A percentile compares a stretch with the other conserved stretches of the same genome.
Conservation (phyloP, 2,329 filamentous ascomycete species). For the Cladosporium halotolerans region DNA sequence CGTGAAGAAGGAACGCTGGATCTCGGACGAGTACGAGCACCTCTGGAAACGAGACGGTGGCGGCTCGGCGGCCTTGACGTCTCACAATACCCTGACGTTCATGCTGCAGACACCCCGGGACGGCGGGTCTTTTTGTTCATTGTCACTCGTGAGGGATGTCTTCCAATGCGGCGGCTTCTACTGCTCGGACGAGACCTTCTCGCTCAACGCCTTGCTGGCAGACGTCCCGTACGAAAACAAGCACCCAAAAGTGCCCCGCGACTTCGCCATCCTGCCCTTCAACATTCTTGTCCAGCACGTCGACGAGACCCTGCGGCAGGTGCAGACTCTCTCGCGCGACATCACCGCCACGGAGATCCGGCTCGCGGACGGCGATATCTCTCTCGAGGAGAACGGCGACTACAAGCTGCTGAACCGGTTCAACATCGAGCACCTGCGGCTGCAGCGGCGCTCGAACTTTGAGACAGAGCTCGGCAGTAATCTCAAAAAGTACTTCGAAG, state of each 20-base stretch:
- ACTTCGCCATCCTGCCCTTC: conserved; percentile 30
- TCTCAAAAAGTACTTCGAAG: conserved; percentile 28
- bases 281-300: conserved; percentile 27
- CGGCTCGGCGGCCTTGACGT: conserved; percentile 26
- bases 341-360: conserved; percentile 28
- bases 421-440: conserved; percentile 28
- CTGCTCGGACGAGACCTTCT: conserved; percentile 25
- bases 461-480: conserved; percentile 29
- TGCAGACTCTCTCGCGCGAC: conserved; percentile 25
- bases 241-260: conserved; percentile 29
- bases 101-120: conserved; percentile 31
- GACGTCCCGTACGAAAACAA: conserved; percentile 26
- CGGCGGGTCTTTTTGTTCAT: conserved; percentile 27
- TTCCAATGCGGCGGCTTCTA: conserved; percentile 28
- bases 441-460: conserved; percentile 28
- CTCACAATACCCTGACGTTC: conserved; percentile 28
- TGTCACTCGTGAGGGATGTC: conserved; percentile 28
- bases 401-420: conserved; percentile 31
- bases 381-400: conserved; percentile 29
- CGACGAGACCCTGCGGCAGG: conserved; percentile 26
- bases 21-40: conserved; percentile 29
- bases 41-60: conserved; percentile 30
- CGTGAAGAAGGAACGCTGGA: conserved; percentile 27
- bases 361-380: conserved; percentile 28
- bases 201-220: conserved; percentile 23